Evolutionary conservation across 768 basidiomycete species (phyloP).

Genomic region (Mycena chlorophos): DNA sequence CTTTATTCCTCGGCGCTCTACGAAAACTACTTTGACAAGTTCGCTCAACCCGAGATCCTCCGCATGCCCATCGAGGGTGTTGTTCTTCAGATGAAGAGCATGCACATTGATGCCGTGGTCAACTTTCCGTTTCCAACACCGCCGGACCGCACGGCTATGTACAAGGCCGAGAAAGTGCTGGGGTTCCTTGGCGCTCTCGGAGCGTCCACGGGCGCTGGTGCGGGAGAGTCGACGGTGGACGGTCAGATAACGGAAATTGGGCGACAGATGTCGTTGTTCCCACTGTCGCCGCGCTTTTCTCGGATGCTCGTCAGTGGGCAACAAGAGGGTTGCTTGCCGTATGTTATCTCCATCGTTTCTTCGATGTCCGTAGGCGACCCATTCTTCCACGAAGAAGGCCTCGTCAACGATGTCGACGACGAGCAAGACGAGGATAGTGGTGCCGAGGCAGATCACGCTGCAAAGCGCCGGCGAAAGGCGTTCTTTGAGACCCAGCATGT

Average conservation of each 20-base stretch:
- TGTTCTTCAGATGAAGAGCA: constrained; percentile 97
- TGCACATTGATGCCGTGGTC: constrained; percentile 94
- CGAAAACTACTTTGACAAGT: constrained; percentile 88
- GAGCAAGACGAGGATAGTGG: constrained; percentile 39
- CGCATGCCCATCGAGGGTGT: constrained; percentile 97
- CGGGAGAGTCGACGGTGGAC: constrained; percentile 35
- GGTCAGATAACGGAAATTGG: constrained; percentile 87
- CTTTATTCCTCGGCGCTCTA: constrained; percentile 94
- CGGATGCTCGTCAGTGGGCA: constrained; percentile 94
- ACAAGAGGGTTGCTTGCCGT: constrained; percentile 79
- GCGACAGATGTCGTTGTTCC: constrained; percentile 90
- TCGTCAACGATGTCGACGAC: constrained; percentile 42
- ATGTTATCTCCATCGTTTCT: constrained; percentile 88
- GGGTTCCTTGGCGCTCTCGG: constrained; percentile 82
- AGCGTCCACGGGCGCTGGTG: constrained; percentile 24
- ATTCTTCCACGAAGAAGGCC: constrained; percentile 80
- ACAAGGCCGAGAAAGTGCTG: constrained; percentile 79
- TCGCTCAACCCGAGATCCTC: constrained; percentile 88
- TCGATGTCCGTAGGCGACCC: constrained; percentile 94
- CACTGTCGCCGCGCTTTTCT: constrained; percentile 91
- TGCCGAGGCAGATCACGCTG: background rate
- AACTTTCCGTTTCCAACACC: constrained; percentile 99
- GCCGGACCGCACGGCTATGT: constrained; percentile 74
- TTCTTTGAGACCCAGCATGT: constrained; percentile 87
- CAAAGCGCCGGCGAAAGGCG: constrained; percentile 53